These are phyloP conservation scores for Linderniella brevidens DNA, from an alignment of 257 asterid species.

Conservation along the genomic window DNA sequence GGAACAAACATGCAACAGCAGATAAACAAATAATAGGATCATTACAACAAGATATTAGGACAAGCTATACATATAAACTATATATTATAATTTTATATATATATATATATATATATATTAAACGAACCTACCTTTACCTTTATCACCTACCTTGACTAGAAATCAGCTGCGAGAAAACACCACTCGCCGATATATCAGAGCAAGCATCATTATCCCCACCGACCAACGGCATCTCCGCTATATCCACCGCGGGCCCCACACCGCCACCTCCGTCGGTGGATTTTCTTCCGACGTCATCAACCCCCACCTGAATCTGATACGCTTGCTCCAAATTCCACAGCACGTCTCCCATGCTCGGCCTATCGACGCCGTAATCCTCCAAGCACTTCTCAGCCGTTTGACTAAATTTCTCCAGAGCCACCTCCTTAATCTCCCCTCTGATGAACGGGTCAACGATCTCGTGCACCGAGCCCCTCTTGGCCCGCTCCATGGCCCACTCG, in stretches of 20 bases:
- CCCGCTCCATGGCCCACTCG: constrained; percentile 71
- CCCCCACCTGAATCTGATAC: constrained; percentile 40
- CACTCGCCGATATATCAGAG: constrained; percentile 42
- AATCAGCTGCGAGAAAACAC: constrained; percentile 71
- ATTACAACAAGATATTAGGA: too few species aligned
- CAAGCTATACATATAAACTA: too few species aligned
- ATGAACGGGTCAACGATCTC: constrained; percentile 32
- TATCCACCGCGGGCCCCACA: constrained; percentile 10
- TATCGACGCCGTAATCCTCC: constrained; percentile 56
- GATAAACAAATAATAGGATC: too few species aligned
- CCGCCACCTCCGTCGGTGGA: constrained; percentile 8
- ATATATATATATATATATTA: too few species aligned
- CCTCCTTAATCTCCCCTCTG: constrained; percentile 28
- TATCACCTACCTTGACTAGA: constrained; percentile 52
- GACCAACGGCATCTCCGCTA: constrained; percentile 8
- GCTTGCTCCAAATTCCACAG: constrained; percentile 70
- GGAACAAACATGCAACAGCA: too few species aligned
- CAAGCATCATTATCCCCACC: constrained; percentile 18
- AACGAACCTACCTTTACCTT: too few species aligned
- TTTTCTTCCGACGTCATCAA: constrained; percentile 10
- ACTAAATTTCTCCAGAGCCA: constrained; percentile 26
- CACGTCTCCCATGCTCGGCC: constrained; percentile 71
- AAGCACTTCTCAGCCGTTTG: constrained; percentile 68
- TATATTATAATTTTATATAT: too few species aligned
- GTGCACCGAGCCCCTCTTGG: constrained; percentile 36